Conservation (phyloP, 306 rosid species). For the Quercus engelmannii region DNA sequence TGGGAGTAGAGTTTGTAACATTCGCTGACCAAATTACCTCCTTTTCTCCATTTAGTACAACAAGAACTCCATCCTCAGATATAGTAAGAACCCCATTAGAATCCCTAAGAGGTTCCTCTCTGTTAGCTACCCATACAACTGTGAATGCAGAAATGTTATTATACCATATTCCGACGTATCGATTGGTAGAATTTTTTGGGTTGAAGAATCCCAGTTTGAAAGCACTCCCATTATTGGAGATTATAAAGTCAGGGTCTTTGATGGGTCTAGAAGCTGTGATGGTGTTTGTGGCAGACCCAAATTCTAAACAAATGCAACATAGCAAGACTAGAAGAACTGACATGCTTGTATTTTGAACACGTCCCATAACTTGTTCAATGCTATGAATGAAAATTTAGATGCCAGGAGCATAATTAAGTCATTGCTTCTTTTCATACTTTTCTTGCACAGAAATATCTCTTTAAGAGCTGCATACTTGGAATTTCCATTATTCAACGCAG, state of each 20-base stretch:
- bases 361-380: background rate
- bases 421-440: too few species aligned
- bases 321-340: background rate
- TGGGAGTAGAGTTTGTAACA: background rate
- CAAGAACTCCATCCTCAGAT: slow-evolving; percentile 28
- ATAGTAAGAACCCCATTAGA: slow-evolving; percentile 25
- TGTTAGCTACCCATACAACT: slow-evolving; percentile 32
- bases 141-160: background rate
- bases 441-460: too few species aligned
- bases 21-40: slow-evolving; percentile 29
- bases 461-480: too few species aligned
- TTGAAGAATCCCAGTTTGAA: slow-evolving; percentile 30
- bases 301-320: background rate
- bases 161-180: slow-evolving; percentile 25
- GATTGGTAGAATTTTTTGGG: background rate
- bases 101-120: slow-evolving; percentile 27
- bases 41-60: slow-evolving; percentile 21
- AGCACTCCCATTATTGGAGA: background rate
- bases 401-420: too few species aligned
- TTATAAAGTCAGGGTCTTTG: background rate
- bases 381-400: too few species aligned
- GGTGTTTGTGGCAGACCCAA: background rate
- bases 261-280: background rate
- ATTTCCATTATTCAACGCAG: too few species aligned
- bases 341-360: background rate